Evolutionary conservation across 345 rosid genomes (phyloP).

Genomic region (Citrus trifoliata): DNA sequence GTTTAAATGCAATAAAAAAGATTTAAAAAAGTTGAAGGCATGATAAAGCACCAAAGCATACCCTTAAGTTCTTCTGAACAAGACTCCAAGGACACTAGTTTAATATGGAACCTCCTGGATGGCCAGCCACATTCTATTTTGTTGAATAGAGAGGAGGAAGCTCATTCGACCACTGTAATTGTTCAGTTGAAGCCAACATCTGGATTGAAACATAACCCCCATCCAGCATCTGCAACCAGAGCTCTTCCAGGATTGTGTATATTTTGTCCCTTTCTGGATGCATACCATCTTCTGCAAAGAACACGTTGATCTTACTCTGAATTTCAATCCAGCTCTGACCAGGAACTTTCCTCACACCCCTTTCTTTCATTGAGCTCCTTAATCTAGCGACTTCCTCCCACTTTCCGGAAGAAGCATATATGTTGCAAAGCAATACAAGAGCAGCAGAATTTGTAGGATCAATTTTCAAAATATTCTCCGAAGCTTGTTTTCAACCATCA

Average conservation of each 20-base stretch:
- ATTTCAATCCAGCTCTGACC: slow-evolving; percentile 86
- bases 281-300: slow-evolving; percentile 56
- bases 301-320: slow-evolving; percentile 42
- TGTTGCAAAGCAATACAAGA: too few species aligned
- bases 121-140: not conserved
- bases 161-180: not conserved
- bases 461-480: too few species aligned
- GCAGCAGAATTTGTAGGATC: too few species aligned
- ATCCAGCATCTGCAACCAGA: slow-evolving; percentile 47
- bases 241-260: slow-evolving; percentile 35
- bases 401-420: too few species aligned
- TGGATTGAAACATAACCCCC: slow-evolving; percentile 28
- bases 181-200: slow-evolving; percentile 13
- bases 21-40: not conserved
- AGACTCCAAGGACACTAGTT: not conserved
- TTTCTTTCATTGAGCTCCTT: slow-evolving; percentile 55
- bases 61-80: not conserved
- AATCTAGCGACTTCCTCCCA: too few species aligned
- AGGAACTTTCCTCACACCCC: slow-evolving; percentile 52
- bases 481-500: too few species aligned
- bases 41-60: not conserved
- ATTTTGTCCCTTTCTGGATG: slow-evolving; percentile 59
- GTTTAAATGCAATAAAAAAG: not conserved
- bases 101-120: not conserved
- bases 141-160: not conserved